Percentiles rank a stretch among this genome's conserved stretches.
phyloP scores from a whole-genome alignment of 768 basidiomycete genomes.

The Russula vinacea region DNA sequence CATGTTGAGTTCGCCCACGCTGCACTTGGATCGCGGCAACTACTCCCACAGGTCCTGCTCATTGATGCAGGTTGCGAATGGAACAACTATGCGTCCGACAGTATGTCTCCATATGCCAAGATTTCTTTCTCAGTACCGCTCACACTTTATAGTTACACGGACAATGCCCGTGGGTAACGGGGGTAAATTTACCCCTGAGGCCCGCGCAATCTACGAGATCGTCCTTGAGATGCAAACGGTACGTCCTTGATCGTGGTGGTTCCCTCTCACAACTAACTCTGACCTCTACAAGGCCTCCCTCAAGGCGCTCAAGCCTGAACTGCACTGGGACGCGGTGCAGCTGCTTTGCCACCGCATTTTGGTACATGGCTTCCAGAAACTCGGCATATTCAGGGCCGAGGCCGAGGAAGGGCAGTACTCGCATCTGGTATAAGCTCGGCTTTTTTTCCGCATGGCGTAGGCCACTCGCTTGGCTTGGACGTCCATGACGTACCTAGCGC shows the following conservation, averaged over 20 bases:
- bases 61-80: slow-evolving; percentile 97
- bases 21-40: slow-evolving; percentile 35
- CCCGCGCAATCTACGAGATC: slow-evolving; percentile 77
- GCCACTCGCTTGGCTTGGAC: slow-evolving; percentile 89
- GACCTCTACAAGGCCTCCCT: slow-evolving; percentile 56
- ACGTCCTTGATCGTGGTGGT: slow-evolving; percentile 24
- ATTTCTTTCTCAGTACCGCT: slow-evolving; percentile 35
- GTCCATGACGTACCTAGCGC: slow-evolving; percentile 89
- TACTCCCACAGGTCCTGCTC: slow-evolving; percentile 71
- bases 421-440: slow-evolving; percentile 73
- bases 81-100: slow-evolving; percentile 63
- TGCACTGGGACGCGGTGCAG: slow-evolving; percentile 90
- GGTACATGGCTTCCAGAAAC: slow-evolving; percentile 72
- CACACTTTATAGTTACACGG: slow-evolving; percentile 45
- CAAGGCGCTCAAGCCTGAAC: slow-evolving; percentile 63
- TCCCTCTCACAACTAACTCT: background rate
- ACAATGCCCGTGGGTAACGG: slow-evolving; percentile 93
- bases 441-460: slow-evolving; percentile 93
- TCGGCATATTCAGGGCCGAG: slow-evolving; percentile 81
- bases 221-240: slow-evolving; percentile 91
- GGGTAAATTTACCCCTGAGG: slow-evolving; percentile 81
- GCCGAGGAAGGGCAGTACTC: slow-evolving; percentile 64
- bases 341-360: slow-evolving; percentile 77
- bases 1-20: slow-evolving; percentile 45
- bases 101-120: slow-evolving; percentile 36